phyloP scores from a whole-genome alignment of 1,284 basidiomycete species.

The Neotropicomus parvogracilis region DNA sequence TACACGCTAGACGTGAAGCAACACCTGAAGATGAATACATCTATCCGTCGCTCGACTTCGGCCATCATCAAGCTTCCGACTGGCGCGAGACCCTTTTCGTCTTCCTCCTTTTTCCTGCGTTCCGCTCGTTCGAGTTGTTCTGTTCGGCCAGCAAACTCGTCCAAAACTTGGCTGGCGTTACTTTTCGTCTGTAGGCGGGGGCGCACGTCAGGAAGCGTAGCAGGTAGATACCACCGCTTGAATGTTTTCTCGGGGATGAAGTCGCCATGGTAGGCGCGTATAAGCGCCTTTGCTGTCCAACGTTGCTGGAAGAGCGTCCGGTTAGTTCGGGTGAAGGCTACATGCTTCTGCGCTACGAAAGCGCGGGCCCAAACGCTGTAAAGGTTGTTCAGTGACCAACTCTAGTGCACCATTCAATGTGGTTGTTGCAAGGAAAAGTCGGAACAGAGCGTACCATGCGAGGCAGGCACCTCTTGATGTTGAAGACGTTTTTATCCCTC shows the following conservation, averaged over 20 bases:
- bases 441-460: constrained; percentile 41
- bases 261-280: constrained; percentile 95
- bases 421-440: not conserved
- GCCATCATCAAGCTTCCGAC: constrained; percentile 89
- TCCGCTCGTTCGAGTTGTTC: constrained; percentile 44
- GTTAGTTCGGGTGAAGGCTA: constrained; percentile 56
- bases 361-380: constrained; percentile 77
- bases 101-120: constrained; percentile 49
- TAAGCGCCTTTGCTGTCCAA: constrained; percentile 86
- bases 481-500: constrained; percentile 45
- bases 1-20: constrained; percentile 92
- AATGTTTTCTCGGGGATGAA: constrained; percentile 90
- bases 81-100: constrained; percentile 65
- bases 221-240: constrained; percentile 93
- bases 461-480: constrained; percentile 42
- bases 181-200: constrained; percentile 43
- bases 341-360: constrained; percentile 44
- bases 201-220: constrained; percentile 82
- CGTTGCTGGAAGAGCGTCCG: constrained; percentile 88
- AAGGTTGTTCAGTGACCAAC: constrained; percentile 77
- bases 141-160: constrained; percentile 57
- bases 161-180: constrained; percentile 44
- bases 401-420: constrained; percentile 44
- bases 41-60: constrained; percentile 92
- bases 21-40: constrained; percentile 87